Base-by-base conservation (phyloP, 345 rosid species). In the Citrus glauca region DNA sequence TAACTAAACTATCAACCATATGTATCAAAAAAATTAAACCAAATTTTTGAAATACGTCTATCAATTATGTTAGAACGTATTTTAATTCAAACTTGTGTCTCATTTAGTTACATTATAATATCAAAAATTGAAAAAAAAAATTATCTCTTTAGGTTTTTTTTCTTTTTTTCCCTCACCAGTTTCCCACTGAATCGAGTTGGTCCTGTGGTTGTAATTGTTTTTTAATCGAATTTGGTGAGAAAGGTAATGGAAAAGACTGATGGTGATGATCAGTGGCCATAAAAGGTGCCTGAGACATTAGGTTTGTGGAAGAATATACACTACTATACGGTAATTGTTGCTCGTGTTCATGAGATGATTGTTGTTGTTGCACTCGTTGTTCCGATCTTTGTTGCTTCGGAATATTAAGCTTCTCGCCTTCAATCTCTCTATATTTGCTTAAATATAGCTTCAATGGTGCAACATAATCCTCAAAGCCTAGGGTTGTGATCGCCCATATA, bases 401-500 rank as follows among this genome's bases (percentile, higher is more conserved):
- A 74, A 88, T 77, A 24, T 86, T 89, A 35, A 87, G 77, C 81
- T 89, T 91, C 40, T 90, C 92, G 19, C 92, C 96, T 40, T 91
- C 96, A 7, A 86, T 88, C 4, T 91, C 91, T 72, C 89, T 81
- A 30, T 90, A 90, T 76, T 90, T 91, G 83, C 59, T 80, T 60
- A 89, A 84, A 57, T 91, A 91, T n/a, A 84, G 59, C 59, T 91
- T 90, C 1, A 91, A 79, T 1, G 91, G 96, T 32, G 79, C 83
- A 0, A 90, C 89, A 14, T 90, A 91, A 48, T 91, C 91, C 78
- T 90, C 92, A 9, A 91, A 91, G 25, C 96, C 96, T 8, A 91
- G 86, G 32, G 88, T 90, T 3, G 91, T 91, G 82, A 89, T 89
- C 1, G 96, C 91, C 92, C 96, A 91, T 19, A 89, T 88, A 73